phyloP scores from a whole-genome alignment of 176 grass and related monocot species.

The Eragrostis curvula region DNA sequence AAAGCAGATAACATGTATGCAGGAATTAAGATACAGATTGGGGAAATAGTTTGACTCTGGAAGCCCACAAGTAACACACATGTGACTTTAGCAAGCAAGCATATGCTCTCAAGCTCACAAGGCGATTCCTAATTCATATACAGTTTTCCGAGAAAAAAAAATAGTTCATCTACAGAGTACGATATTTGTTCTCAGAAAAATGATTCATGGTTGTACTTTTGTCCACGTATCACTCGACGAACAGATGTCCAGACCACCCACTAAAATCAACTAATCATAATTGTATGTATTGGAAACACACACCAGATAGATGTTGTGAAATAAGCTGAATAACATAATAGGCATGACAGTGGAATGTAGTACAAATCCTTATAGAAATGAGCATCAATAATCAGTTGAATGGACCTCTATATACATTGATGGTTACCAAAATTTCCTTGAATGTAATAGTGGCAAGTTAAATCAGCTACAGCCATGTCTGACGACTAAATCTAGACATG shows the following conservation, averaged over 20 bases:
- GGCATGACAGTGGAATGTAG: background rate
- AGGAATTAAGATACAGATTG: slow-evolving; percentile 2
- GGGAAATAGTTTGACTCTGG: background rate
- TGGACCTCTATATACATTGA: background rate
- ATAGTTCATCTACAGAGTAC: background rate
- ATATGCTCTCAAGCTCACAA: background rate
- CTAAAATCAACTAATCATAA: background rate
- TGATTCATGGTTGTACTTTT: background rate
- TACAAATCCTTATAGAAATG: background rate
- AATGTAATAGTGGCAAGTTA: slow-evolving; percentile 6
- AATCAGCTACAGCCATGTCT: background rate
- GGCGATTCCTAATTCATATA: background rate
- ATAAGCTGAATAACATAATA: background rate
- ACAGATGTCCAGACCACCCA: background rate
- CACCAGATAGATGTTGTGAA: background rate
- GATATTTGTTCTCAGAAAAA: background rate
- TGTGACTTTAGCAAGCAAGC: background rate
- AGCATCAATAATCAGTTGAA: slow-evolving; percentile 3
- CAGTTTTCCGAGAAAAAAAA: too few relatives aligned
- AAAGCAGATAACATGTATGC: background rate
- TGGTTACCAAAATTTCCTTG: slow-evolving; percentile 6
- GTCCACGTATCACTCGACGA: background rate
- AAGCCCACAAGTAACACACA: background rate
- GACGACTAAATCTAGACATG: slow-evolving; percentile 26
- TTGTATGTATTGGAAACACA: background rate